These are phyloP conservation scores for Acanthamoeba healyi DNA, from an alignment of 208 protist genomes.

Conservation along the genomic window DNA sequence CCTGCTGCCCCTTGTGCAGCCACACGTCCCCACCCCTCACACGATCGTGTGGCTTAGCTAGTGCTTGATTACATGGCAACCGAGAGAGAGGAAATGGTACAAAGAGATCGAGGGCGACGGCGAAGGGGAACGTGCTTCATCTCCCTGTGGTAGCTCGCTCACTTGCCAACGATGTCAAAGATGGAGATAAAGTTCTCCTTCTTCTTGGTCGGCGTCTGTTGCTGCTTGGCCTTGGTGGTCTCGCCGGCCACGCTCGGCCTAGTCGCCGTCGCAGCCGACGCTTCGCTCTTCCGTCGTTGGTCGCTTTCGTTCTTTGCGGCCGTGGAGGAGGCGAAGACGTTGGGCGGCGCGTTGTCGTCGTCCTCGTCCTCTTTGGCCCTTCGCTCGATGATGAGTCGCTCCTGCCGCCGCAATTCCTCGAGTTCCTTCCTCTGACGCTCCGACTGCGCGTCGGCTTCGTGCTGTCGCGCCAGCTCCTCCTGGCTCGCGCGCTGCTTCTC, in stretches of 20 bases:
- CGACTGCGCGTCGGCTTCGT: background rate
- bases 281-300: background rate
- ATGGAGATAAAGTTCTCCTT: background rate
- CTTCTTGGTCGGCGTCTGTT: background rate
- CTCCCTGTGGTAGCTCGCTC: background rate
- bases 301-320: background rate
- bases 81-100: too few species aligned
- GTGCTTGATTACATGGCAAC: too few species aligned
- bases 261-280: too few species aligned
- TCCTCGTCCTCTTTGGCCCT: background rate
- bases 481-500: background rate
- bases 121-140: background rate
- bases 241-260: too few species aligned
- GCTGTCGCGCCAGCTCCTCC: background rate
- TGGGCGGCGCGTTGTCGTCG: background rate
- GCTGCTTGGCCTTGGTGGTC: too few species aligned
- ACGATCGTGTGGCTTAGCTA: too few species aligned
- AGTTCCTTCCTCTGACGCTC: background rate
- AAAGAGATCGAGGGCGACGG: too few species aligned
- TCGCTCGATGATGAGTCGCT: background rate
- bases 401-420: background rate
- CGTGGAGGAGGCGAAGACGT: background rate
- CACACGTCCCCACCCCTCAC: too few species aligned
- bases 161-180: background rate
- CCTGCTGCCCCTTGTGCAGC: too few species aligned